Evolutionary conservation across 345 rosid genomes (phyloP).

Genomic region (Melaleuca alternifolia): DNA sequence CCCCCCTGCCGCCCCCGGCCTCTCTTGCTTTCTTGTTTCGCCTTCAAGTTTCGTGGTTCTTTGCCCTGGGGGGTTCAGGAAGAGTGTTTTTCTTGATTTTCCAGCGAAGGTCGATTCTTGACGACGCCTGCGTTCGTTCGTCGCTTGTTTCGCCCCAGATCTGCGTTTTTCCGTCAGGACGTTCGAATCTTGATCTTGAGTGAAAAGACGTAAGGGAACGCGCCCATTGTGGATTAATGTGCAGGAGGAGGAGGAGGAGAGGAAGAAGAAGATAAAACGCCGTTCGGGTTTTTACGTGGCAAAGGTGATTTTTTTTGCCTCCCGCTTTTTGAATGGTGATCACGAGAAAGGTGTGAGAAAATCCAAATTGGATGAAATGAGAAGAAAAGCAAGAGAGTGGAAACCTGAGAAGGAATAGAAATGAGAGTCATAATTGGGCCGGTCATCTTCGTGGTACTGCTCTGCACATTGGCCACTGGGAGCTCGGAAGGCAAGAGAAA

Average conservation of each 20-base stretch:
- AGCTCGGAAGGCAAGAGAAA: constrained; percentile 12
- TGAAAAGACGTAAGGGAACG: not conserved
- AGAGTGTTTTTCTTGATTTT: not conserved
- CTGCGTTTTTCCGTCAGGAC: not conserved
- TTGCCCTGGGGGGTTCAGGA: too few relatives aligned
- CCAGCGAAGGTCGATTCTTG: not conserved
- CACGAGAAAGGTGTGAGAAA: not conserved
- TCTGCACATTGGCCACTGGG: constrained; percentile 17
- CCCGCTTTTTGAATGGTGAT: not conserved
- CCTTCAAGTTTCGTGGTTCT: not conserved
- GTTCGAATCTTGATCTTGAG: not conserved
- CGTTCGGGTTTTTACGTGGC: not conserved
- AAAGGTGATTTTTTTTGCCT: not conserved
- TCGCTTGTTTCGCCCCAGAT: not conserved
- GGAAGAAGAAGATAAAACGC: not conserved
- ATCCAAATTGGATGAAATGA: constrained; percentile 29
- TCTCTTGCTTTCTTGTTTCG: not conserved
- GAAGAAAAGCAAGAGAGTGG: constrained; percentile 22
- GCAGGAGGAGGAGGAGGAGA: not conserved
- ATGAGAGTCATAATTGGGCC: constrained; percentile 16
- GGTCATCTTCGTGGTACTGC: constrained; percentile 14
- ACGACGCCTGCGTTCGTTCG: not conserved
- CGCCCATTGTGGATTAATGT: not conserved
- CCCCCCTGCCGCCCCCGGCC: too few relatives aligned
- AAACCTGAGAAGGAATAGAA: constrained; percentile 25